phyloP scores from a whole-genome alignment of 1,284 basidiomycete genomes.

The Tausonia pullulans region DNA sequence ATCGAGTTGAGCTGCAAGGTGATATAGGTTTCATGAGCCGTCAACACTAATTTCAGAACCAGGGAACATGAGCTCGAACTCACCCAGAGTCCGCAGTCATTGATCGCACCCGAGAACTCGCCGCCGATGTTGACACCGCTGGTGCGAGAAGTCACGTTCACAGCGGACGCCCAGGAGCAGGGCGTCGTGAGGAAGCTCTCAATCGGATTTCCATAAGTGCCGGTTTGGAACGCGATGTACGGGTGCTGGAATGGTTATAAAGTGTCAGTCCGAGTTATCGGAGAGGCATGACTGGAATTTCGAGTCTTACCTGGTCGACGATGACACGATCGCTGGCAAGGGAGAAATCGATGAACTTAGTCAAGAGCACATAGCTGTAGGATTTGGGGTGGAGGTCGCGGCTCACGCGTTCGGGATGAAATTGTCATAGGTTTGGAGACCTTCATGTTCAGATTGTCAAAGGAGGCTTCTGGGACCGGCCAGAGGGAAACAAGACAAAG shows the following conservation, averaged over 20 bases:
- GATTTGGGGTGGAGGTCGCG: no score
- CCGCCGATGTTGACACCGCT: slow-evolving; percentile 63
- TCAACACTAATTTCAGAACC: no score
- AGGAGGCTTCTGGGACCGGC: no score
- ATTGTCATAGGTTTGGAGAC: no score
- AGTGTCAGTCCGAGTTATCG: not conserved
- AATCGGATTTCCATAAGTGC: not conserved
- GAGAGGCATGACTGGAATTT: no score
- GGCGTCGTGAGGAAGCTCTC: slow-evolving; percentile 10
- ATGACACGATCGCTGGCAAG: slow-evolving; percentile 57
- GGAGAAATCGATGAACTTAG: slow-evolving; percentile 54
- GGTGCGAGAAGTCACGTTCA: slow-evolving; percentile 44
- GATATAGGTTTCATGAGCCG: no score
- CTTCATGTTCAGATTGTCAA: no score
- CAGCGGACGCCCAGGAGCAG: slow-evolving; percentile 48
- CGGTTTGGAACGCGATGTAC: slow-evolving; percentile 41
- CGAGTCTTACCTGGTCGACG: slow-evolving; percentile 41
- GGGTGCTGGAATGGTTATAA: slow-evolving; percentile 39
- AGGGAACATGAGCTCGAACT: slow-evolving; percentile 26
- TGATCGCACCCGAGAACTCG: slow-evolving; percentile 52
- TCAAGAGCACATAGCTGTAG: no score
- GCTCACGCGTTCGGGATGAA: no score
- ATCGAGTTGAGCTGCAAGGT: no score
- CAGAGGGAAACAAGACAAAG: not conserved
- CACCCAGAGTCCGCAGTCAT: slow-evolving; percentile 68